Base-by-base conservation (phyloP, 2,329 filamentous ascomycete species). In the Xylaria digitata region DNA sequence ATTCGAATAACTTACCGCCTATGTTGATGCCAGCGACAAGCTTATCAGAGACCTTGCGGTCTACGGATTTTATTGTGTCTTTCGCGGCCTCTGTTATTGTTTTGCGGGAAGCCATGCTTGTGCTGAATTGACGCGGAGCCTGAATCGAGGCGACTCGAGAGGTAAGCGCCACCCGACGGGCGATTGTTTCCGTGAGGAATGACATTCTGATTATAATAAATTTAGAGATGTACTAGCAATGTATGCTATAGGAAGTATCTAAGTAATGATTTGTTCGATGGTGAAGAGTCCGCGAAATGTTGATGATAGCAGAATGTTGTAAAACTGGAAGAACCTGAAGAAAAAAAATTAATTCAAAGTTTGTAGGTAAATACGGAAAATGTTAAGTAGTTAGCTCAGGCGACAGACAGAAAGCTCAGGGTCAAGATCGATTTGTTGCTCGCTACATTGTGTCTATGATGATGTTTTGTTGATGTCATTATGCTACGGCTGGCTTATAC, bases 1-100 rank as follows among this genome's bases (percentile, higher is more conserved):
- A 3, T 26, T 32, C 17, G 3, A 40, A n/a, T 8, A n/a, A 81
- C 85, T 66, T 81, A 89, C 89, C 77, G 55, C 85, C 84, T 53
- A 82, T 80, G 71, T 90, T 82, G 75, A 91, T 88, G 17, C 86
- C 87, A 45, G 87, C 85, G 32, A 89, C 85, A 19, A 90, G 75
- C 75, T 88, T 89, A 75, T 88, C 85, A 66, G 85, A 84, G 48
- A 90, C 86, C 56, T 80, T 82, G 34, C 86, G 82, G 79, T 90
- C 87, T 6, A 89, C 86, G 6, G 79, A 80, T 78, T 90, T 88
- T 64, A 87, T 77, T 3, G 83, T 83, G 68, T 90, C 87, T 78
- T 89, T 90, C 72, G 86, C 84, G 0, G 82, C 71, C 63, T 89
- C 86, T 58, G 84, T 80, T 2, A 83, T 79, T 9, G 82, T 80